Evolutionary conservation across 1,284 basidiomycete species (phyloP), one percentile per base, ranked within the genome.

Genomic region (Chiua sp.): DNA sequence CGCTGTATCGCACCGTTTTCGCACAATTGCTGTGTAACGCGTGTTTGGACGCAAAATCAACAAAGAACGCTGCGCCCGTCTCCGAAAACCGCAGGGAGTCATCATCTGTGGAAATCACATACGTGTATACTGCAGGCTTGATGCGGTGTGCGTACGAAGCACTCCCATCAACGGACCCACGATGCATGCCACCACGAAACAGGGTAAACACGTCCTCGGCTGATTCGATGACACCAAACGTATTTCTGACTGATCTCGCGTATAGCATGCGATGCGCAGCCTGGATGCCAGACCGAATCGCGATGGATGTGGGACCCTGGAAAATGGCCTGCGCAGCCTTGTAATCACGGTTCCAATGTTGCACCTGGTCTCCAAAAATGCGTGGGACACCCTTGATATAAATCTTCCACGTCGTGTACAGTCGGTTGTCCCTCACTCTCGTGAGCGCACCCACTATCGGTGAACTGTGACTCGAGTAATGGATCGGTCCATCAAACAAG

Each of bases 381-480:
- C 80, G 70, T 3, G 78, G 81, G 4, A 91, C 75, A 35, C 85
- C 87, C 58, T 80, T 80, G 71, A 92, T 77, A 68, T 85, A 88
- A 63, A 91, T 81, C 71, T 91, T 91, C 90, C 90, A 92, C 3
- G 90, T 92, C 30, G 87, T 87, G 72, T 91, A 92, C n/a, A 91
- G 77, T 0, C 89, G 84, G 0, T 79, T 80, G 60, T 86, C 83
- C 69, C 86, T 81, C 56, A 86, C 71, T 59, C 85, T 84, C 6
- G 87, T 87, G 35, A 90, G 71, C 4, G 75, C 76, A 30, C 88
- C 90, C 50, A 90, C 79, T 0, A 85, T 87, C 0, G 88, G 88
- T 3, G 88, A 90, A 72, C 78, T 83, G 68, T 92, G 89, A 11
- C 82, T 78, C 6, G 88, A 87, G 72, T 81, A 92, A 51, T 87